Base-by-base conservation (phyloP, 1,284 basidiomycete genomes). In the Sporisorium iseilematis-ciliati region DNA sequence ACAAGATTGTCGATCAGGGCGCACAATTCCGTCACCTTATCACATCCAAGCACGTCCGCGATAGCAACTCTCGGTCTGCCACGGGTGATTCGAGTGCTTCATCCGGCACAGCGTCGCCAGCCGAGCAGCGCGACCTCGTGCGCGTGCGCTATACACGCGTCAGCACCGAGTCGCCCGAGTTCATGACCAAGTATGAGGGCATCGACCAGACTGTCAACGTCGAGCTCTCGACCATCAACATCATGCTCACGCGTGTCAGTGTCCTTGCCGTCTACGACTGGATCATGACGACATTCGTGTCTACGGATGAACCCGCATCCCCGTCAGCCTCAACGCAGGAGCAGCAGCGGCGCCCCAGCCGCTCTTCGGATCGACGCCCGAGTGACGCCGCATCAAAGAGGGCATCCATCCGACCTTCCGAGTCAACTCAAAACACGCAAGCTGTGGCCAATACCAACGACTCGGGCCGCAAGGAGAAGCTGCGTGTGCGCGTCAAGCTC, bases 181-280 rank as follows among this genome's bases (percentile, higher is more conserved):
- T 93, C 86, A 87, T 90, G 81, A 90, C 91, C 2, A 87, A 91
- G 8, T 92, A 93, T 85, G 93, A 96, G 74, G 92, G 92, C 16
- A 91, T 96, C 58, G 92, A 97, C 40, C 93, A 97, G 86, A 92
- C 88, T 65, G 90, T 99, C 64, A 92, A 95, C 81, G 90, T 95
- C 66, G 91, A 91, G 78, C 88, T 99, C 48, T 97, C 96, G 4
- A 98, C 97, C 0, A 92, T 99, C 86, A 90, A 95, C 71, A 91
- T 99, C 86, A 91, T 91, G 67, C 91, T 93, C 1, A 92, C 93
- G 4, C 94, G 97, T 2, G 94, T 95, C 82, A 95, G 96, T 20
- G 92, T 99, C 50, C 88, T 99, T 43, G 89, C 91, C 2, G 87
- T 99, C 11, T 99, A 98, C 86, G 95, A 99, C 86, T 98, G 97